Evolutionary conservation across 208 protist genomes (phyloP), one percentile per base, ranked within the genome.

Genomic region (Crithidia expoeki): DNA sequence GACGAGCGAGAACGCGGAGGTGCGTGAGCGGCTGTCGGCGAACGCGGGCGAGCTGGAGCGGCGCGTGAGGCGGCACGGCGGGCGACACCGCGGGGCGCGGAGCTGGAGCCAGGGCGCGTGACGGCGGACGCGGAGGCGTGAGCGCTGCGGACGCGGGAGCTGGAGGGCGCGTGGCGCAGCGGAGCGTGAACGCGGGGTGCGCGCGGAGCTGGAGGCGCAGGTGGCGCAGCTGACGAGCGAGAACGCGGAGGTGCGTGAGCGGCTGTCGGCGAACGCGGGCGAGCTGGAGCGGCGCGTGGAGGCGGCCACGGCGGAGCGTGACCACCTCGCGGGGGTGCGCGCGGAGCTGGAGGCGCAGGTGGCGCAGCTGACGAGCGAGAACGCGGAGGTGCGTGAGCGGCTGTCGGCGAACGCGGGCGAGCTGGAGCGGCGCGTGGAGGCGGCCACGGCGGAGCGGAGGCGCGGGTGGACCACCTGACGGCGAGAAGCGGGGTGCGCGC

Each of bases 401-500:
- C 34, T 72, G 56, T 4, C 34, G 19, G 58, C 76, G 1, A 71
- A 46, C 49, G 40, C 76, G 34, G 46, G 53, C 59, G 76, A 77
- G 50, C 64, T 70, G 11, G 65, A 77, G 51, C 53, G 67, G 30
- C 55, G 21, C 52, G 53, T 74, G 30, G 59, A 60, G 14, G 47
- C 44, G 14, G 64, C 63, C 12, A 33, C 56, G 5, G 50, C 59
- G 62, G 10, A 36, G 36, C 33, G 12, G 50, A 66, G 62, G 16
- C 17, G 23, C 33, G 19, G 46, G 19, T 19, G n/a, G n/a, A n/a
- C n/a, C n/a, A n/a, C n/a, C n/a, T n/a, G n/a, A n/a, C n/a, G n/a
- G n/a, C n/a, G n/a, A n/a, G n/a, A n/a, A 50, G 46, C 46, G 14
- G 46, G 19, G 19, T 4, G 4, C 14, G 46, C 19, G 46, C 46